Evolutionary conservation across 306 rosid species (phyloP).

Genomic region (Mucuna pruriens): DNA sequence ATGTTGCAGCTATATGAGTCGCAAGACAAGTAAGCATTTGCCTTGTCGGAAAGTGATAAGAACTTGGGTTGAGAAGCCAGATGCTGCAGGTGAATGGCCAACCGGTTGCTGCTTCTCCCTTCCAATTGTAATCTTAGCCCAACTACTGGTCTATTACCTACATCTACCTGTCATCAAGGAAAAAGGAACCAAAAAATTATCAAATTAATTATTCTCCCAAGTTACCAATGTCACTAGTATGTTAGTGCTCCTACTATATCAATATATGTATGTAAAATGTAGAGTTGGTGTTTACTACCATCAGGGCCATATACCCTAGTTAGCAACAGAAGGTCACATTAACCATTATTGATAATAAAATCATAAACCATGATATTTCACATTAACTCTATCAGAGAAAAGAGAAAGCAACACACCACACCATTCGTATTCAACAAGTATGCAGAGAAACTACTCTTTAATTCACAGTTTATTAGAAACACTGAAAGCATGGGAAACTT

Average conservation of each 20-base stretch:
- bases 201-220: neutral
- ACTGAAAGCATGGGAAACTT: neutral
- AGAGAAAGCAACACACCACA: neutral
- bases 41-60: conserved; percentile 67
- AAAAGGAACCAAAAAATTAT: conserved; percentile 7
- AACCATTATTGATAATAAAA: neutral
- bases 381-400: neutral
- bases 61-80: conserved; percentile 66
- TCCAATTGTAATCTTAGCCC: conserved; percentile 72
- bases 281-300: neutral
- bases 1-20: conserved; percentile 52
- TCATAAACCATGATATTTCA: neutral
- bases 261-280: neutral
- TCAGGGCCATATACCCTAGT: neutral
- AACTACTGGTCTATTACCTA: conserved; percentile 70
- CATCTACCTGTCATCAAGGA: conserved; percentile 62
- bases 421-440: neutral
- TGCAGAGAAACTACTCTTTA: conserved; percentile 2
- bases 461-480: neutral
- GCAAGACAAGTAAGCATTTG: conserved; percentile 44
- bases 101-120: conserved; percentile 71
- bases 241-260: neutral
- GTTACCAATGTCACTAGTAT: neutral
- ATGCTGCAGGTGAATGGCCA: conserved; percentile 78
- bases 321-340: neutral